Percentiles rank a stretch among this genome's conserved stretches.
phyloP scores from a whole-genome alignment of 2,329 filamentous ascomycete genomes.

The Aspergillus candidus region DNA sequence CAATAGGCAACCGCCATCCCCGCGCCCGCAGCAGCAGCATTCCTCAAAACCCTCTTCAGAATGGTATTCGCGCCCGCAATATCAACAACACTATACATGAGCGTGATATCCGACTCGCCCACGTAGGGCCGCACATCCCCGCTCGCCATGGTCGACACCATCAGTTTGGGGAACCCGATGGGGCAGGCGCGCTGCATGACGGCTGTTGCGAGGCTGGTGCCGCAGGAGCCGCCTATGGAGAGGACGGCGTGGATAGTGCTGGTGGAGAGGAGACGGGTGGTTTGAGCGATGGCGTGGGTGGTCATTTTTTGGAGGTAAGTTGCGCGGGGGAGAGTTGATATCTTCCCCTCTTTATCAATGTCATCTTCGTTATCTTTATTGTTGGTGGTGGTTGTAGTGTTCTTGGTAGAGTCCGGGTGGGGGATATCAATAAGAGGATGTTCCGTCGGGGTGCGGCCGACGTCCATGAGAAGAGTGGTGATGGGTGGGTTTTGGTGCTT shows the following conservation, averaged over 20 bases:
- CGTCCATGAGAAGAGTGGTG: constrained; percentile 45
- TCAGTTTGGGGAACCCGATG: constrained; percentile 62
- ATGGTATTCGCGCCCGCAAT: constrained; percentile 60
- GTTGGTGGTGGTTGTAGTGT: constrained; percentile 10
- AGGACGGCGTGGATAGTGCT: constrained; percentile 51
- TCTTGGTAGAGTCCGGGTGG: constrained; percentile 31
- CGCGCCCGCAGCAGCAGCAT: constrained; percentile 56
- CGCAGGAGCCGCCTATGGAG: constrained; percentile 57
- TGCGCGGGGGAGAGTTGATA: constrained; percentile 43
- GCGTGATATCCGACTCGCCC: constrained; percentile 61
- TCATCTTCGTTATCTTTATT: too few relatives aligned
- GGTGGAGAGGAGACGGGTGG: constrained; percentile 36
- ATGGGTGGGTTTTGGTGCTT: too few relatives aligned
- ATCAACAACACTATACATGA: constrained; percentile 68
- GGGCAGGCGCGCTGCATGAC: constrained; percentile 58
- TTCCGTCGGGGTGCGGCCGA: constrained; percentile 43
- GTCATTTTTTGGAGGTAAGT: constrained; percentile 55
- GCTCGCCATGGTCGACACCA: constrained; percentile 64
- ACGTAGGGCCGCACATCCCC: constrained; percentile 61
- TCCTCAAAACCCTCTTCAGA: constrained; percentile 52
- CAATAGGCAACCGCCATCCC: constrained; percentile 51
- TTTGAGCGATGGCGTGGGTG: constrained; percentile 39
- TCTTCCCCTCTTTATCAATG: constrained; percentile 7
- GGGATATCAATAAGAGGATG: constrained; percentile 46
- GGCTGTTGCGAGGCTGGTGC: constrained; percentile 54